Conservation (phyloP, 805 yeast species). For the Ogataea naganishii region DNA sequence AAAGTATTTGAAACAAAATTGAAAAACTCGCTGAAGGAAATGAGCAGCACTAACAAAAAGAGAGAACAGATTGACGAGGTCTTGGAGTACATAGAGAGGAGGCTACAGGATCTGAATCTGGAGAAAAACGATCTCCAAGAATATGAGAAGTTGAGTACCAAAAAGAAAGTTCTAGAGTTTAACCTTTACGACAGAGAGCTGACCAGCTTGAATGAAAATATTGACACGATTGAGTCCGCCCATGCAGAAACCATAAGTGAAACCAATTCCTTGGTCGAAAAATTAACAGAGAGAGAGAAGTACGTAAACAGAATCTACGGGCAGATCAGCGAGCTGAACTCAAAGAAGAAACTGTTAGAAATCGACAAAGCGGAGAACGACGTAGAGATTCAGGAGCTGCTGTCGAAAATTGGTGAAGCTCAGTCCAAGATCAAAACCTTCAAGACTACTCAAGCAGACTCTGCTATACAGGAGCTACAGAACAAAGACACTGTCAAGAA, state of each 20-base stretch:
- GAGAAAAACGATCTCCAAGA: constrained; percentile 71
- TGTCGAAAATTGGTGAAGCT: constrained; percentile 40
- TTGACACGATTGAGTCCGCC: constrained; percentile 52
- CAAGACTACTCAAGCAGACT: constrained; percentile 24
- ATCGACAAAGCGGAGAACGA: constrained; percentile 52
- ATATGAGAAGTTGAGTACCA: constrained; percentile 58
- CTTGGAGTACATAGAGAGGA: constrained; percentile 56
- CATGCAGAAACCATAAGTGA: constrained; percentile 42
- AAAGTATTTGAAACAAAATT: constrained; percentile 78
- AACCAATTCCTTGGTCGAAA: constrained; percentile 45
- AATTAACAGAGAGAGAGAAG: constrained; percentile 54
- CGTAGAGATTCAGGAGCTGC: constrained; percentile 37
- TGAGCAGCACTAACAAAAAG: constrained; percentile 63
- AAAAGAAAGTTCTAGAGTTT: constrained; percentile 65
- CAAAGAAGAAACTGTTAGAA: constrained; percentile 38
- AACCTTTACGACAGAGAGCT: constrained; percentile 73
- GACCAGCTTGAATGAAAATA: constrained; percentile 45
- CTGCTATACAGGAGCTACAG: constrained; percentile 22
- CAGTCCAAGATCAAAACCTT: constrained; percentile 37
- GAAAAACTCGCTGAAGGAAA: constrained; percentile 70
- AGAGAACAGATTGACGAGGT: constrained; percentile 68
- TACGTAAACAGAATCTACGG: constrained; percentile 35
- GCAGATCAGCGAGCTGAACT: constrained; percentile 36
- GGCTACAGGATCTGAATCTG: constrained; percentile 69
- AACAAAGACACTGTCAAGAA: constrained; percentile 14